phyloP scores from a whole-genome alignment of 2,329 filamentous ascomycete species.

The Coniochaeta ligniaria region DNA sequence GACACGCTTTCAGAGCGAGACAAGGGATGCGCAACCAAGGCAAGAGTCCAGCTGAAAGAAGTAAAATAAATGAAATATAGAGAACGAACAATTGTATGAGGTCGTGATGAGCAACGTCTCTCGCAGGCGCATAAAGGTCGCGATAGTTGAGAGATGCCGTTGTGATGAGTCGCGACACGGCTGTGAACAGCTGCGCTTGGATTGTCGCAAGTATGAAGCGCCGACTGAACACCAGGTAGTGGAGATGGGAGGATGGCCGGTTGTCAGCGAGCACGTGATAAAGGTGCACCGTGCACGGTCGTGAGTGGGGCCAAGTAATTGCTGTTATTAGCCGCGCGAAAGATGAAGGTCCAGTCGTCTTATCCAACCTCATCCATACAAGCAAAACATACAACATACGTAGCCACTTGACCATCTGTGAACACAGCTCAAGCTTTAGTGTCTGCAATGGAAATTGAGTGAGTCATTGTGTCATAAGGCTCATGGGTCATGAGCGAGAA shows the following conservation, averaged over 20 bases:
- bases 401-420: too few relatives aligned
- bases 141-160: background rate
- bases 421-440: too few relatives aligned
- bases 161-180: background rate
- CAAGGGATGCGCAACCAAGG: conserved; percentile 3
- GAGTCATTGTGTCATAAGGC: too few relatives aligned
- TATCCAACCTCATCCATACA: too few relatives aligned
- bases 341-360: too few relatives aligned
- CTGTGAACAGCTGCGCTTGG: conserved; percentile 1
- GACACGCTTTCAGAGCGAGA: background rate
- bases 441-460: too few relatives aligned
- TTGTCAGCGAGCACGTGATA: background rate
- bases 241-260: background rate
- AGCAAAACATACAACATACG: too few relatives aligned
- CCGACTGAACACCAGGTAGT: background rate
- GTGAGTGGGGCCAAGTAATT: too few relatives aligned
- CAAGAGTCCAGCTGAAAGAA: background rate
- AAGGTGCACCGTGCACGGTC: background rate
- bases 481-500: too few relatives aligned
- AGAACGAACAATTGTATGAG: conserved; percentile 13
- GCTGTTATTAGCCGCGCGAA: too few relatives aligned
- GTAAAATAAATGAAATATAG: conserved; percentile 8
- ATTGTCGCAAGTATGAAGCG: background rate
- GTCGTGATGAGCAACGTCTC: background rate
- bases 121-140: background rate